Percentiles rank a stretch among this genome's conserved stretches.
Conservation (phyloP, 108 stramenopile genomes). For the Nitzschia palea region DNA sequence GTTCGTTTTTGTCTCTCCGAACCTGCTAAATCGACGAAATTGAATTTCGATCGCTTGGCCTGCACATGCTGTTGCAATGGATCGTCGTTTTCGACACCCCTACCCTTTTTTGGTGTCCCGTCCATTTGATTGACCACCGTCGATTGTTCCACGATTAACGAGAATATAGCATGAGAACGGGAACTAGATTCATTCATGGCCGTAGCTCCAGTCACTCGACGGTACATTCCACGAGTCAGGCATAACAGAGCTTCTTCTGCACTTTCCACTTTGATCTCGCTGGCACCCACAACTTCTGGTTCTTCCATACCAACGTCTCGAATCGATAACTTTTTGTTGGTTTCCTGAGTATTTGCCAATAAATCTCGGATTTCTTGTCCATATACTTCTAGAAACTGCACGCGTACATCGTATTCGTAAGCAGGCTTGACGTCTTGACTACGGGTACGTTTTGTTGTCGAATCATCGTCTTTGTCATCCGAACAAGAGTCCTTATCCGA, state of each 20-base stretch:
- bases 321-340: constrained; percentile 56
- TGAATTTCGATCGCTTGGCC: constrained; percentile 56
- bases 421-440: background rate
- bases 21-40: constrained; percentile 94
- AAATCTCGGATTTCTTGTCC: constrained; percentile 94
- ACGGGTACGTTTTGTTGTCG: background rate
- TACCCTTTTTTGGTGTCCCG: constrained; percentile 13
- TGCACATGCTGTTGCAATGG: constrained; percentile 8
- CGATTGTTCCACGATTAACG: constrained; percentile 71
- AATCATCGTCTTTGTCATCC: background rate
- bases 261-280: constrained; percentile 61
- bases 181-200: constrained; percentile 84
- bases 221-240: constrained; percentile 76
- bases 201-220: constrained; percentile 90
- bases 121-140: constrained; percentile 42
- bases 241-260: constrained; percentile 86
- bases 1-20: constrained; percentile 86
- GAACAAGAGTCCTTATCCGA: constrained; percentile 5
- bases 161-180: constrained; percentile 91
- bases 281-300: constrained; percentile 88
- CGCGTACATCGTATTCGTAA: constrained; percentile 61
- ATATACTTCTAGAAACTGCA: constrained; percentile 86
- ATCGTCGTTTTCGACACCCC: no score
- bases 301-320: constrained; percentile 66
- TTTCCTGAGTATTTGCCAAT: constrained; percentile 35